These are phyloP conservation scores for Agmasoma carcini DNA, from an alignment of 371 early-diverging fungal genomes.

Conservation along the genomic window DNA sequence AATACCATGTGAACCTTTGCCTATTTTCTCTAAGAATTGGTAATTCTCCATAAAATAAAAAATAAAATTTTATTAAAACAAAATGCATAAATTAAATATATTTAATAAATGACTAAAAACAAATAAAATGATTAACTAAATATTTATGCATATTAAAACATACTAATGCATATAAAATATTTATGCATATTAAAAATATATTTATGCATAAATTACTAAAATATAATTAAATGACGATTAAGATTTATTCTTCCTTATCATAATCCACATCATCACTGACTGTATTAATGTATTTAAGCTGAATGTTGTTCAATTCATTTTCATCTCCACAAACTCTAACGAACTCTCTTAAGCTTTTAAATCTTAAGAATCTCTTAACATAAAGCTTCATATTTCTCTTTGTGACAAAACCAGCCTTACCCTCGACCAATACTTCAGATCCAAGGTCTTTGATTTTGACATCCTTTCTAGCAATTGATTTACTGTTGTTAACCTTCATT, in stretches of 20 bases:
- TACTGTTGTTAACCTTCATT: conserved; percentile 33
- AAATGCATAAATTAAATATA: not conserved
- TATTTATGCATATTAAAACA: not conserved
- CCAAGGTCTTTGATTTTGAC: conserved; percentile 24
- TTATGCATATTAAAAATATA: not conserved
- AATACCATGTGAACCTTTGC: conserved; percentile 49
- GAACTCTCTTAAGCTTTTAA: conserved; percentile 15
- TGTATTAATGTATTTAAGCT: conserved; percentile 27
- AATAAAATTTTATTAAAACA: not conserved
- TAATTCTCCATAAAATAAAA: conserved; percentile 39
- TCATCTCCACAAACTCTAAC: conserved; percentile 37
- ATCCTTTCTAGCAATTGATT: conserved; percentile 10
- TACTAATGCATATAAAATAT: not conserved
- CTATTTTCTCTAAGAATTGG: conserved; percentile 45
- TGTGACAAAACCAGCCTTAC: conserved; percentile 23
- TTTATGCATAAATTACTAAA: not conserved
- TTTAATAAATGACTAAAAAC: not conserved
- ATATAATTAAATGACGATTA: not conserved
- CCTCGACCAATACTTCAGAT: conserved; percentile 6
- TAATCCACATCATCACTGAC: conserved; percentile 21
- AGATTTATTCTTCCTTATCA: conserved; percentile 10
- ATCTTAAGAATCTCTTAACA: conserved; percentile 35
- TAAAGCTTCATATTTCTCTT: conserved; percentile 34
- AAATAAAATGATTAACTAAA: not conserved
- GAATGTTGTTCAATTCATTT: conserved; percentile 13